Percentiles rank a stretch among this genome's conserved stretches.
phyloP scores from a whole-genome alignment of 1,139 yeast species.

The Yamadazyma triangularis region DNA sequence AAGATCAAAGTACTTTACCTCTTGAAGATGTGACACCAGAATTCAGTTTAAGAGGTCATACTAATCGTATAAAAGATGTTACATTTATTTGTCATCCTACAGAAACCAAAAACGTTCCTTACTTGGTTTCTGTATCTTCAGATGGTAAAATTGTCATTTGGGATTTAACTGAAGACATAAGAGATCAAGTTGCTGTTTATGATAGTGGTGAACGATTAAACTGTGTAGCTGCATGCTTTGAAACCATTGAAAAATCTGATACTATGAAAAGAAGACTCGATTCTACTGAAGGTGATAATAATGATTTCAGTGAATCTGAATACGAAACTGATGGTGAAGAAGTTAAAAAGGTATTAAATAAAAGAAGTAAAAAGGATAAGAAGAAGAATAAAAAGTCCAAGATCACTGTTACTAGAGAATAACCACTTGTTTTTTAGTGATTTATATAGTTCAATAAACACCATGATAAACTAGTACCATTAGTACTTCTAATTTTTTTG shows the following conservation, averaged over 20 bases:
- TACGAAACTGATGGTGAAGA: slow-evolving; percentile 58
- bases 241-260: slow-evolving; percentile 66
- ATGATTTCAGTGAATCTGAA: slow-evolving; percentile 56
- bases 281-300: slow-evolving; percentile 31
- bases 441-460: too few relatives aligned
- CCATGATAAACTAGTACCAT: too few relatives aligned
- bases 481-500: too few relatives aligned
- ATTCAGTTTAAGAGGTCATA: slow-evolving; percentile 71
- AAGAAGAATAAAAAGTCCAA: slow-evolving; percentile 35
- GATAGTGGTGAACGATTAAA: slow-evolving; percentile 91
- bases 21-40: slow-evolving; percentile 40
- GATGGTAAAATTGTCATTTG: slow-evolving; percentile 93
- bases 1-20: neutral
- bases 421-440: too few relatives aligned
- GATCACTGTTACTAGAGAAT: slow-evolving; percentile 58
- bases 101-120: slow-evolving; percentile 35
- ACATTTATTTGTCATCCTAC: slow-evolving; percentile 44
- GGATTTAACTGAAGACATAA: slow-evolving; percentile 50
- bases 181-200: slow-evolving; percentile 85
- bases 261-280: slow-evolving; percentile 66
- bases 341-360: slow-evolving; percentile 34
- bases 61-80: slow-evolving; percentile 79
- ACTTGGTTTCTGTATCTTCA: slow-evolving; percentile 78
- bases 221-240: slow-evolving; percentile 77
- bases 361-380: slow-evolving; percentile 37